Evolutionary conservation across 768 basidiomycete genomes (phyloP).

Genomic region (Paxillus involutus): DNA sequence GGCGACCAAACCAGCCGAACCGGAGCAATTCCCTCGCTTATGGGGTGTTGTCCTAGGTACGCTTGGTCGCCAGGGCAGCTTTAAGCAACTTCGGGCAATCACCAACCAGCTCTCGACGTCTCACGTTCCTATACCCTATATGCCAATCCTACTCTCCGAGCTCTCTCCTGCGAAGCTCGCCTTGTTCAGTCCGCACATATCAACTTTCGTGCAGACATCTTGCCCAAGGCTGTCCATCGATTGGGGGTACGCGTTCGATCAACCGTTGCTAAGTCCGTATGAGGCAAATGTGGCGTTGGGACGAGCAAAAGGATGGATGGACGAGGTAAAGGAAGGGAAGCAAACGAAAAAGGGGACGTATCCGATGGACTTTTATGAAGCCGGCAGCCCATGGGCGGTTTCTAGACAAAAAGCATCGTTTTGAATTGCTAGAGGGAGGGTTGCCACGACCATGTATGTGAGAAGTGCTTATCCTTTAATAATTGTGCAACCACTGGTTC

Average conservation of each 20-base stretch:
- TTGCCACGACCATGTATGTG: no score
- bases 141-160: conserved; percentile 93
- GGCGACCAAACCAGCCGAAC: conserved; percentile 15
- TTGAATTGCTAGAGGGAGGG: conserved; percentile 4
- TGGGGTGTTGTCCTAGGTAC: conserved; percentile 98
- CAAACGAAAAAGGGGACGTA: conserved; percentile 44
- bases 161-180: conserved; percentile 93
- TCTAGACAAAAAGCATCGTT: conserved; percentile 59
- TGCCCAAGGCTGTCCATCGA: conserved; percentile 97
- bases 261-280: conserved; percentile 89
- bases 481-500: no score
- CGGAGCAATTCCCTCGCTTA: conserved; percentile 27
- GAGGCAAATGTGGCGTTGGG: conserved; percentile 86
- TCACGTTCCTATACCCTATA: conserved; percentile 60
- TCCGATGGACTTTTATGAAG: conserved; percentile 96
- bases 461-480: no score
- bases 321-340: conserved; percentile 25
- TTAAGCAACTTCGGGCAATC: conserved; percentile 87
- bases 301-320: conserved; percentile 65
- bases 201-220: conserved; percentile 93
- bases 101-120: conserved; percentile 64
- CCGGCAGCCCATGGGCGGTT: conserved; percentile 74
- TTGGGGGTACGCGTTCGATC: conserved; percentile 96
- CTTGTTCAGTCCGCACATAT: conserved; percentile 77
- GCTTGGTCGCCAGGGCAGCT: conserved; percentile 89